phyloP scores from a whole-genome alignment of 139 green algal genomes.

The Eudorina sp. region DNA sequence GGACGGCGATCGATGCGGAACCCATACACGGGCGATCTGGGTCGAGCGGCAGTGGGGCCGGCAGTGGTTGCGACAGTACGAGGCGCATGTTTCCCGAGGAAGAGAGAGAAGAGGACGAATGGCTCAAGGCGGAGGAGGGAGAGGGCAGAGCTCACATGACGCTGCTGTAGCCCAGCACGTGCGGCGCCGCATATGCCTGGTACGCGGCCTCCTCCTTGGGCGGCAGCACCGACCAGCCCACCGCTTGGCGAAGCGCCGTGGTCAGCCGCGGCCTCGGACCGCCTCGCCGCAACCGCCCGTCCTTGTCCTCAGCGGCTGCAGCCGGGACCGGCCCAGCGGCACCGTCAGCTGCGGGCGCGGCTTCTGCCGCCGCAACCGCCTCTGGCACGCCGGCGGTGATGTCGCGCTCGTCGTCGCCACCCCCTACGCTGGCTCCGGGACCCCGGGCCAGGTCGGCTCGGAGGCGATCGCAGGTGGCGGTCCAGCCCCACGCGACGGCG shows the following conservation, averaged over 20 bases:
- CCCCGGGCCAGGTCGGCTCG: background rate
- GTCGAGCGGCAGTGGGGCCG: too few species aligned
- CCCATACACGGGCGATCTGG: too few species aligned
- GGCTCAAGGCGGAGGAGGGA: background rate
- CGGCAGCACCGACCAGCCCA: background rate
- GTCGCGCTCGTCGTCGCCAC: background rate
- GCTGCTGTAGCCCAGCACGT: background rate
- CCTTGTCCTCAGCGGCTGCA: background rate
- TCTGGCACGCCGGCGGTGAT: background rate
- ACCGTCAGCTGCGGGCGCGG: background rate
- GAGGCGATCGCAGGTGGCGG: background rate
- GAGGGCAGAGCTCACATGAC: conserved; percentile 16
- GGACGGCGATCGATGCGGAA: too few species aligned
- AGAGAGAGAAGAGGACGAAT: too few species aligned
- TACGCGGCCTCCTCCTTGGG: conserved; percentile 17
- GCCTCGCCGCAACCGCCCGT: too few species aligned
- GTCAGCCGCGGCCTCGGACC: background rate
- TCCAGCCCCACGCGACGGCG: background rate
- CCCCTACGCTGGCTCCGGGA: background rate
- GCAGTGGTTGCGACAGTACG: too few species aligned
- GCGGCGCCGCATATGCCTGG: conserved; percentile 7
- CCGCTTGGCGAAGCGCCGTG: background rate
- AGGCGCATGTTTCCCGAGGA: too few species aligned
- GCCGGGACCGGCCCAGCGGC: background rate
- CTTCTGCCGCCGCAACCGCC: background rate